phyloP scores from a whole-genome alignment of 306 rosid genomes.

The Amphicarpaea edgeworthii region DNA sequence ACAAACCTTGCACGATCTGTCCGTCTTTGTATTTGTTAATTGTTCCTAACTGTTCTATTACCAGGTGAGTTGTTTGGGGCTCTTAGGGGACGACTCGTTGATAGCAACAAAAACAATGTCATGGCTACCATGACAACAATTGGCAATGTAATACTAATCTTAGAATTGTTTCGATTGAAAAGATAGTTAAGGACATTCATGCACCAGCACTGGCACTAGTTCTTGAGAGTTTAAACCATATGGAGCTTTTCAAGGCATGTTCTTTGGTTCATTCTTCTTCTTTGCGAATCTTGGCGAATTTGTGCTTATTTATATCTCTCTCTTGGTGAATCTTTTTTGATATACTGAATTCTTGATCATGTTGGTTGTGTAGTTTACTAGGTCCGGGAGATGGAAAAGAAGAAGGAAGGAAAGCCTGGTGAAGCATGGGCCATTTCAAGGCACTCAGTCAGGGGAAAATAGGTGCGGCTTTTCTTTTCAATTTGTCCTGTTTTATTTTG shows the following conservation, averaged over 20 bases:
- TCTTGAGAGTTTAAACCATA: slow-evolving; percentile 76
- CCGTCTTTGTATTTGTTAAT: too few species aligned
- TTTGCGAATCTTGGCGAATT: slow-evolving; percentile 27
- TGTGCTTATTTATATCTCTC: neutral
- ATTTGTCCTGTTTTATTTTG: neutral
- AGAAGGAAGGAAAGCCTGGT: too few species aligned
- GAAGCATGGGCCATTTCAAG: too few species aligned
- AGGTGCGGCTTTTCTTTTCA: slow-evolving; percentile 56
- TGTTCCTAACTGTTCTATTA: too few species aligned
- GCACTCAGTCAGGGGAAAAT: slow-evolving; percentile 87
- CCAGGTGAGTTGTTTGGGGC: slow-evolving; percentile 95
- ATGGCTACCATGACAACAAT: slow-evolving; percentile 84
- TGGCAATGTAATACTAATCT: too few species aligned
- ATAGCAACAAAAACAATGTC: slow-evolving; percentile 93
- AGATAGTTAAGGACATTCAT: slow-evolving; percentile 72
- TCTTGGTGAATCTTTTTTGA: too few species aligned
- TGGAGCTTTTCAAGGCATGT: too few species aligned
- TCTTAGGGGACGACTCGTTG: slow-evolving; percentile 77
- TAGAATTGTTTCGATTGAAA: too few species aligned
- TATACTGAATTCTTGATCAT: slow-evolving; percentile 35
- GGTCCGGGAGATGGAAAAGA: slow-evolving; percentile 98
- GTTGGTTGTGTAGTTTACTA: slow-evolving; percentile 42
- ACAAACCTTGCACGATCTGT: too few species aligned
- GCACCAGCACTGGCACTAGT: slow-evolving; percentile 83
- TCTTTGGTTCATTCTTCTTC: too few species aligned